Conservation (phyloP, 768 basidiomycete species). For the Chalciporus chontae region DNA sequence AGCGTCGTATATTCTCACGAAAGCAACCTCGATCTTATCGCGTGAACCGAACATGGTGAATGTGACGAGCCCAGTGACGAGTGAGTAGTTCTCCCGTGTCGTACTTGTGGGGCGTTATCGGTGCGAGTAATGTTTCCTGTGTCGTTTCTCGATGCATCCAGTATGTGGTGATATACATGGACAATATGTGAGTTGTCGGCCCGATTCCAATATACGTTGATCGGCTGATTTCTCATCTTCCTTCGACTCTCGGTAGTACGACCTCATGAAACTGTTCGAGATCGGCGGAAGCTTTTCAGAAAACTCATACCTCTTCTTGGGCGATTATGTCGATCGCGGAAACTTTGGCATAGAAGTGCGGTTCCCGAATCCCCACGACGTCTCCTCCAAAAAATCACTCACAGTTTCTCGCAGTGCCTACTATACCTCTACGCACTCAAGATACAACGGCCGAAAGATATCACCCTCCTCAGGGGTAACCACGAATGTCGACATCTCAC, state of each 20-base stretch:
- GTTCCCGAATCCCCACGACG: not conserved
- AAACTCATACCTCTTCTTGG: constrained; percentile 88
- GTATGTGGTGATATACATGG: constrained; percentile 98
- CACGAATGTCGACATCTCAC: constrained; percentile 97
- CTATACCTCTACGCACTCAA: constrained; percentile 93
- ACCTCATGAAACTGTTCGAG: constrained; percentile 97
- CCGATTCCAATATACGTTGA: constrained; percentile 55
- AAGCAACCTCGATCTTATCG: constrained; percentile 61
- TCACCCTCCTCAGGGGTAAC: constrained; percentile 88
- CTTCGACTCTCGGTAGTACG: constrained; percentile 57
- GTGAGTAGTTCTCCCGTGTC: constrained; percentile 44
- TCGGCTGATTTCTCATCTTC: constrained; percentile 1
- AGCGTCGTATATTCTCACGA: constrained; percentile 76
- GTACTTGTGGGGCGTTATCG: constrained; percentile 3
- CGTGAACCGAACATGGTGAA: constrained; percentile 83
- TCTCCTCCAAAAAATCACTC: not conserved
- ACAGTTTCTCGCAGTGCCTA: constrained; percentile 57
- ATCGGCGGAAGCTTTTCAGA: constrained; percentile 85
- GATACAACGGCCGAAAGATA: constrained; percentile 79
- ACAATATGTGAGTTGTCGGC: constrained; percentile 77
- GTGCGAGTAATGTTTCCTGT: constrained; percentile 7
- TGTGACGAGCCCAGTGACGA: constrained; percentile 86
- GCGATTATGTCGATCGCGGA: constrained; percentile 97
- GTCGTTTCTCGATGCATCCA: constrained; percentile 28
- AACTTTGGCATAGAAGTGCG: constrained; percentile 81